Percentiles rank a stretch among this genome's conserved stretches.
Conservation (phyloP, 331 rosid species). For the Quercus lobata region DNA sequence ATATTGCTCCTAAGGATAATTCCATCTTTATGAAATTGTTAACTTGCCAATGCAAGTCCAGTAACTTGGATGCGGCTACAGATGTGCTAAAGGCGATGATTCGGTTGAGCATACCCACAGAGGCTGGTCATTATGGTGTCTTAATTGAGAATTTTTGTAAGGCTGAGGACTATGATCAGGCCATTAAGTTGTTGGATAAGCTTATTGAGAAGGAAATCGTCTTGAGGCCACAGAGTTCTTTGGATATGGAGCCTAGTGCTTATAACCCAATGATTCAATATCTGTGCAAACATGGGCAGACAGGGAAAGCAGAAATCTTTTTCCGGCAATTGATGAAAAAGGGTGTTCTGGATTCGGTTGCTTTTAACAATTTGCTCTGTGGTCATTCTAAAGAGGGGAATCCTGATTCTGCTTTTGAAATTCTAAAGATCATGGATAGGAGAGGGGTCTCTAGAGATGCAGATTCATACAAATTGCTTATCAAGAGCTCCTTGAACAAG, state of each 20-base stretch:
- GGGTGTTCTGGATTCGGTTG: constrained; percentile 63
- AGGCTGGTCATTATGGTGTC: constrained; percentile 75
- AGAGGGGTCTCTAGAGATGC: constrained; percentile 64
- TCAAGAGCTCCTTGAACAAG: constrained; percentile 62
- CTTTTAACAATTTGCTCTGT: constrained; percentile 60
- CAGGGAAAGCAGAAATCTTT: constrained; percentile 63
- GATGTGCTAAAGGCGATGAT: constrained; percentile 68
- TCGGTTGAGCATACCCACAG: constrained; percentile 65
- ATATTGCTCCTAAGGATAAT: constrained; percentile 64
- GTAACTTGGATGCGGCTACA: constrained; percentile 67
- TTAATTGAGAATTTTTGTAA: constrained; percentile 71
- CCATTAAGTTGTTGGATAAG: constrained; percentile 60
- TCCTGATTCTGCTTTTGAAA: constrained; percentile 70
- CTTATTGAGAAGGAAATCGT: constrained; percentile 71
- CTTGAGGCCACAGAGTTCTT: constrained; percentile 49
- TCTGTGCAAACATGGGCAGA: constrained; percentile 60
- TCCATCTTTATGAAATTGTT: constrained; percentile 48
- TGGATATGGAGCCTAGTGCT: constrained; percentile 63
- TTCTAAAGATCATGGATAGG: constrained; percentile 70
- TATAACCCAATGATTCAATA: constrained; percentile 65
- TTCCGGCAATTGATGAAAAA: constrained; percentile 75
- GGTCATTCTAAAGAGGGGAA: constrained; percentile 86
- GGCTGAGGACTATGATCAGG: constrained; percentile 52
- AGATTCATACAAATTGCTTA: constrained; percentile 60
- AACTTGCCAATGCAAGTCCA: constrained; percentile 50